Conservation (phyloP, 2,329 filamentous ascomycete species). For the Trematosphaeria pertusa region DNA sequence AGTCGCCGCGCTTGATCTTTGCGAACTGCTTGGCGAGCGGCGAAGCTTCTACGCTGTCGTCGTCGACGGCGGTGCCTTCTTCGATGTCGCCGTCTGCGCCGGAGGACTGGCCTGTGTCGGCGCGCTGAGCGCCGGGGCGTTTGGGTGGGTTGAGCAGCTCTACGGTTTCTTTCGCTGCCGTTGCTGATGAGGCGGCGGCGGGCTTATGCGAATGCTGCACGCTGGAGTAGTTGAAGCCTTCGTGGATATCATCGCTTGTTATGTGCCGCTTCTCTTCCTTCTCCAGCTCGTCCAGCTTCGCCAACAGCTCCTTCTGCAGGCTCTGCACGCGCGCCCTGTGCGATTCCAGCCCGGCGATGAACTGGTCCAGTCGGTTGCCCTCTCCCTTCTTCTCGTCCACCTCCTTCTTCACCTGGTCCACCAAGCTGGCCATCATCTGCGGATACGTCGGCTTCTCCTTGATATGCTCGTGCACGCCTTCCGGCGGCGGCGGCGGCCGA, state of each 20-base stretch:
- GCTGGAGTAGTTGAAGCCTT: constrained; percentile 87
- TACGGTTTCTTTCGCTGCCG: constrained; percentile 49
- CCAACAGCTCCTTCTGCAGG: constrained; percentile 76
- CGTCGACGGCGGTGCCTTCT: constrained; percentile 60
- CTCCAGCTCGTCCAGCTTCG: constrained; percentile 81
- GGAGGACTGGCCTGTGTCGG: constrained; percentile 58
- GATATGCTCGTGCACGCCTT: constrained; percentile 77
- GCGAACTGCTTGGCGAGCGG: constrained; percentile 81
- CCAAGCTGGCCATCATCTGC: constrained; percentile 96
- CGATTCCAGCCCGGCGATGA: constrained; percentile 76
- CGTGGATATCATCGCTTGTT: constrained; percentile 87
- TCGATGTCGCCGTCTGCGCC: constrained; percentile 69
- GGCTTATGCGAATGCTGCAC: constrained; percentile 58
- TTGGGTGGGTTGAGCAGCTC: constrained; percentile 78
- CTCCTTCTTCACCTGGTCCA: constrained; percentile 90
- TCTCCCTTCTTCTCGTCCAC: constrained; percentile 76
- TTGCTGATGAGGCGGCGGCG: constrained; percentile 25
- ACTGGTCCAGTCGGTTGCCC: constrained; percentile 71
- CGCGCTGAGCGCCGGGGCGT: constrained; percentile 44
- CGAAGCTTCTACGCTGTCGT: constrained; percentile 78
- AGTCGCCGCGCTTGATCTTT: constrained; percentile 77
- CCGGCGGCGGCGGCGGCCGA: constrained; percentile 77
- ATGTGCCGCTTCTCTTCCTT: constrained; percentile 88
- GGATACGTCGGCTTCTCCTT: constrained; percentile 84
- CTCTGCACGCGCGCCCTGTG: constrained; percentile 80